Conservation (phyloP, 164 flowering plant species). For the Sextonia rubra region DNA sequence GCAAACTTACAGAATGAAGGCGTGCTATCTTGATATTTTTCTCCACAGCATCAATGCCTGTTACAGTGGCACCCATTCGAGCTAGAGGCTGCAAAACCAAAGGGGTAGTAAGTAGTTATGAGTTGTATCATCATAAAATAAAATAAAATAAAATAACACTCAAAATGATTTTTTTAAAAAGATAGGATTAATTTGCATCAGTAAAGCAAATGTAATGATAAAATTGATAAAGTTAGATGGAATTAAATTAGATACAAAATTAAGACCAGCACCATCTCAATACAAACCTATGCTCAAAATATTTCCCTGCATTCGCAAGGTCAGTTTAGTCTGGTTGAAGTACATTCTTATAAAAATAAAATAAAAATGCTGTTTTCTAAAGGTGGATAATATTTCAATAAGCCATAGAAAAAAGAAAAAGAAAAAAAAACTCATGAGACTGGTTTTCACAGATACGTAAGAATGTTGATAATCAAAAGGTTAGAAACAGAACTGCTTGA, state of each 20-base stretch:
- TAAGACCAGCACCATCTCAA: background rate
- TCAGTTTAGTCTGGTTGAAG: background rate
- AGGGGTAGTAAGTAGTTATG: background rate
- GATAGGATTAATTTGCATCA: no score
- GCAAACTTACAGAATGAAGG: conserved; percentile 69
- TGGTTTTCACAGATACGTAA: background rate
- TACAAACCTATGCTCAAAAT: no score
- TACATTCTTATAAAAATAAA: no score
- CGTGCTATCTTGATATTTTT: conserved; percentile 85
- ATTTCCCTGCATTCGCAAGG: no score
- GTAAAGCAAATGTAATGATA: background rate
- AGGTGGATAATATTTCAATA: no score
- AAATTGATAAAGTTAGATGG: background rate
- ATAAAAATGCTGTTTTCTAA: no score
- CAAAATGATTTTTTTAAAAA: background rate
- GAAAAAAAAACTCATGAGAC: background rate
- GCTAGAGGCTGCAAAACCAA: conserved; percentile 78
- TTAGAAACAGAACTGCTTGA: background rate
- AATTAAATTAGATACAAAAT: no score
- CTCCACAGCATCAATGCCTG: conserved; percentile 94
- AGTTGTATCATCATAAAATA: background rate
- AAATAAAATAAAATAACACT: no score
- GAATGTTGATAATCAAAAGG: background rate
- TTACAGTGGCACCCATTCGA: conserved; percentile 92
- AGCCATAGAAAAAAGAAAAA: background rate